Evolutionary conservation across 1,284 basidiomycete genomes (phyloP), one percentile per base, ranked within the genome.

Genomic region (Heterobasidion parviporum): DNA sequence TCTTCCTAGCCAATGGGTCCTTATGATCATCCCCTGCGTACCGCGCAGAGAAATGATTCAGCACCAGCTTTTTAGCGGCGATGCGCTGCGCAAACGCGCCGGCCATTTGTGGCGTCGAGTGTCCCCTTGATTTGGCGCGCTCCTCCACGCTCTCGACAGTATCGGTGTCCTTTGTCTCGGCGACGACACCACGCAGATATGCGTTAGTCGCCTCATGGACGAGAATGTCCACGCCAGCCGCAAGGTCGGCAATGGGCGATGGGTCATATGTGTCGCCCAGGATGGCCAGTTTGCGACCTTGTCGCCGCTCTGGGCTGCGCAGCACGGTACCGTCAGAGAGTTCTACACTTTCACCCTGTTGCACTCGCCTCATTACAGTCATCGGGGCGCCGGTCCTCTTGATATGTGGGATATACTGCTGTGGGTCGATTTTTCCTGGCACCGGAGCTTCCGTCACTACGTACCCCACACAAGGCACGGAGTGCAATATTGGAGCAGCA

Each of bases 181-280:
- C 67, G 60, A 87, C 82, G 50, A 85, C 62, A 0, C 75, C 78
- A 1, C 92, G 92, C n/a, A 97, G 76, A 68, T 89, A 83, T 1
- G 92, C 90, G 67, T 96, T 97, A 8, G 94, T 97, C 41, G 92
- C 90, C 72, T 98, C 94, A 65, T 98, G 94, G 20, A 87, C 78
- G 52, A 86, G 73, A 45, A 93, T 59, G 61, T 90, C 85, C 16
- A 85, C 79, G 54, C 79, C 80, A 62, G 68, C 67, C 35, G 85
- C 83, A 8, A 92, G 67, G 8, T 72, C 66, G 32, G 70, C 72
- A 53, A 88, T 83, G 8, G 79, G 75, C 15, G 82, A 84, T 9
- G 91, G 86, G 67, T 94, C 82, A 63, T 79, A 84, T 4, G 91
- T 93, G 65, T 94, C 92, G 1, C 92, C 92, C 36, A 94, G 73